These are phyloP conservation scores for Leccinum proliferum DNA, from an alignment of 1,284 basidiomycete genomes.

Conservation along the genomic window DNA sequence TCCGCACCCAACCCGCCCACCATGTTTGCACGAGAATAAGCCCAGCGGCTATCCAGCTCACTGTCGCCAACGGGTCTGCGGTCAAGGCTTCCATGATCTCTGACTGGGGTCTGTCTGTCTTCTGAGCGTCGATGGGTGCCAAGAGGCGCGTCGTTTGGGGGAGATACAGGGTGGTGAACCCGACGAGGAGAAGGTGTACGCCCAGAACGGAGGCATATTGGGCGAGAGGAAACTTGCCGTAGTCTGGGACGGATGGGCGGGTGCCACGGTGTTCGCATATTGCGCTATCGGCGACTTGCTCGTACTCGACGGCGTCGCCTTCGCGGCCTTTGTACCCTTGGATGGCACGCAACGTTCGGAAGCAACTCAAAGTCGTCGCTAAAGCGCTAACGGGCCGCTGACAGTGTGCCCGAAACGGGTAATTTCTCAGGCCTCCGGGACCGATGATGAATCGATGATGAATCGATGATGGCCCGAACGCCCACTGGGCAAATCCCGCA, in stretches of 20 bases:
- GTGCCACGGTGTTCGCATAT: background rate
- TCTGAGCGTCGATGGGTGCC: conserved; percentile 25
- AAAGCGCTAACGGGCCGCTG: no score
- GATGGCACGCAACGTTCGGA: conserved; percentile 8
- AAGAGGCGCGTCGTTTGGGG: conserved; percentile 54
- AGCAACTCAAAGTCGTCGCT: background rate
- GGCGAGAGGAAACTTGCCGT: conserved; percentile 35
- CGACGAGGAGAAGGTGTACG: conserved; percentile 63
- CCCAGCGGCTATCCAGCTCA: conserved; percentile 58
- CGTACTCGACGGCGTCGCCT: background rate
- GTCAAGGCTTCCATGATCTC: conserved; percentile 66
- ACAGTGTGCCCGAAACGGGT: no score
- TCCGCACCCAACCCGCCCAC: conserved; percentile 67
- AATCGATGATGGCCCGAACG: no score
- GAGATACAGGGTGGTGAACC: conserved; percentile 60
- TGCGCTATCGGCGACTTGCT: conserved; percentile 4
- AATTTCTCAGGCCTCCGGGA: no score
- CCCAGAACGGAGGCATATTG: conserved; percentile 71
- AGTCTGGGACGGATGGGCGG: background rate
- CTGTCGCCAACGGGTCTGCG: conserved; percentile 51
- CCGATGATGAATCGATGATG: no score
- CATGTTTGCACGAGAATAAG: conserved; percentile 56
- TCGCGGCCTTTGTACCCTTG: conserved; percentile 1
- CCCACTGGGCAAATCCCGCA: no score
- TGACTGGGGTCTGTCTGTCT: conserved; percentile 58